Evolutionary conservation across 257 asterid species (phyloP).

Genomic region (Catharanthus roseus): DNA sequence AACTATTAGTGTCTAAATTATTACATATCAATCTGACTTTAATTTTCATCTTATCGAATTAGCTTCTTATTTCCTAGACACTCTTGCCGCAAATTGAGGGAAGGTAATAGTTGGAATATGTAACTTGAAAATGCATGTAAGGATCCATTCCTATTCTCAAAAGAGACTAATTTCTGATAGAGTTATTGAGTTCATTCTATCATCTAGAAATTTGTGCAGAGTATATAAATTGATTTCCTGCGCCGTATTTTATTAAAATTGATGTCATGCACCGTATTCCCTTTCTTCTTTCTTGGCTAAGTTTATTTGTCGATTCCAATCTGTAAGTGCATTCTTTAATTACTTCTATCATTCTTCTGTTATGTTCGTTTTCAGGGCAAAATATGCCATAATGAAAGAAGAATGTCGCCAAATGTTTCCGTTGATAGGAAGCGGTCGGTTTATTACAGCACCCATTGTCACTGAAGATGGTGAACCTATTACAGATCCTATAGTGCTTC

Average conservation of each 20-base stretch:
- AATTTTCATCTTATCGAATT: neutral
- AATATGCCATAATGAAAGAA: conserved; percentile 69
- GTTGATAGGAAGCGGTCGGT: conserved; percentile 81
- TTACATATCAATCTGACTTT: neutral
- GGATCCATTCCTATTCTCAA: neutral
- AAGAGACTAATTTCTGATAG: conserved; percentile 1
- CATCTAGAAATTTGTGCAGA: neutral
- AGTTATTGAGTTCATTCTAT: neutral
- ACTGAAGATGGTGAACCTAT: conserved; percentile 84
- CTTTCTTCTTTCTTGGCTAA: neutral
- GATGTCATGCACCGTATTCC: neutral
- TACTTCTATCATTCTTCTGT: conserved; percentile 5
- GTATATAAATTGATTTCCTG: conserved; percentile 2
- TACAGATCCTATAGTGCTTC: conserved; percentile 79
- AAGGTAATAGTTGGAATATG: neutral
- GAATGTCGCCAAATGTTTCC: conserved; percentile 81
- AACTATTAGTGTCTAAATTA: neutral
- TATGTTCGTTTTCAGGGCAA: conserved; percentile 48
- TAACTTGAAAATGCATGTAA: neutral
- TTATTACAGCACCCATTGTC: conserved; percentile 83
- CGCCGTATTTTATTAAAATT: no score
- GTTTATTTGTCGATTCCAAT: neutral
- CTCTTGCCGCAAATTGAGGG: neutral
- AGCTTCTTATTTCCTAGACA: neutral
- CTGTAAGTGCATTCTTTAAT: neutral